phyloP scores from a whole-genome alignment of 2,329 filamentous ascomycete species.

The Trichophyton verrucosum region DNA sequence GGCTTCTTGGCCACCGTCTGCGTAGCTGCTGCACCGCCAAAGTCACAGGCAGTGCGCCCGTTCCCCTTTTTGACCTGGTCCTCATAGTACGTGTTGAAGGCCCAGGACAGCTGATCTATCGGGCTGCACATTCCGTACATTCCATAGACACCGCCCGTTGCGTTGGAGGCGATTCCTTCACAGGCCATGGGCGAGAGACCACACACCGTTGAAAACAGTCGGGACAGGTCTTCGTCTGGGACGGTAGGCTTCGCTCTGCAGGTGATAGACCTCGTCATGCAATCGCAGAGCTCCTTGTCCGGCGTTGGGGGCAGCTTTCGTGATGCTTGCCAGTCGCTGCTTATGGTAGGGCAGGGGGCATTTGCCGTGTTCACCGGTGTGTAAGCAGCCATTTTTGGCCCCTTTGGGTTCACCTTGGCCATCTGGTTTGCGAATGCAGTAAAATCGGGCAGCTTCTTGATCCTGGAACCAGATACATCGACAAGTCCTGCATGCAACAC shows the following conservation, averaged over 20 bases:
- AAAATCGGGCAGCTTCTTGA: conserved; percentile 62
- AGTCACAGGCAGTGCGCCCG: conserved; percentile 30
- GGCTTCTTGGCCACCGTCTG: conserved; percentile 17
- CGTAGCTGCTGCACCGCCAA: conserved; percentile 30
- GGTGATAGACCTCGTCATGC: conserved; percentile 63
- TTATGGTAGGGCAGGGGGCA: conserved; percentile 53
- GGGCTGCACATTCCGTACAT: conserved; percentile 36
- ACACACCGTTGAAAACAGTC: conserved; percentile 49
- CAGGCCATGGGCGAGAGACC: conserved; percentile 29
- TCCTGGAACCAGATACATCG: conserved; percentile 53
- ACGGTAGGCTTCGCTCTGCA: conserved; percentile 55
- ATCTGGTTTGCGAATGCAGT: conserved; percentile 58
- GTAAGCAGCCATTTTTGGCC: conserved; percentile 57
- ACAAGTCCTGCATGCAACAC: conserved; percentile 20
- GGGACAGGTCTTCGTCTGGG: conserved; percentile 46
- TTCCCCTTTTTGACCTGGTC: conserved; percentile 25
- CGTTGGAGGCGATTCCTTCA: conserved; percentile 28
- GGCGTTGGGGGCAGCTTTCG: conserved; percentile 65
- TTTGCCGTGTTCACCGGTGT: conserved; percentile 57
- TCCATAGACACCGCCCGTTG: conserved; percentile 33
- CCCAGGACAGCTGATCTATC: conserved; percentile 33
- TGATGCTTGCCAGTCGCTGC: conserved; percentile 56
- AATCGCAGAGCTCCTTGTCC: conserved; percentile 66
- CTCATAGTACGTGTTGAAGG: conserved; percentile 34
- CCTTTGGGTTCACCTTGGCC: conserved; percentile 52